phyloP scores from a whole-genome alignment of 208 protist species.

The Naegleria lovaniensis region DNA sequence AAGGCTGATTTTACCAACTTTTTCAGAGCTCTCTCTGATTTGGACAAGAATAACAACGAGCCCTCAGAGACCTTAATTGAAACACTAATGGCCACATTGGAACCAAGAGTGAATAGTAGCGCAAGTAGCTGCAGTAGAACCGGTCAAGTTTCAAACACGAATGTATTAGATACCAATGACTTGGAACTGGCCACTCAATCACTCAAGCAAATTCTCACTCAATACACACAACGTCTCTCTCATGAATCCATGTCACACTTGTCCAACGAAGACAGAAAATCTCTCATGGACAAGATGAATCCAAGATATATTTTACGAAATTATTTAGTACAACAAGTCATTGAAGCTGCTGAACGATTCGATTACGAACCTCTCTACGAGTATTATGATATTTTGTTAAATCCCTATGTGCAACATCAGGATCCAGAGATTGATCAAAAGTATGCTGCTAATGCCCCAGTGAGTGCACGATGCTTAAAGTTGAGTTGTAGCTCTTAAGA shows the following conservation, averaged over 20 bases:
- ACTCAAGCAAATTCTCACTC: not conserved
- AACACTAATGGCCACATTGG: not conserved
- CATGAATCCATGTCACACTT: not conserved
- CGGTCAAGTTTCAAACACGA: not conserved
- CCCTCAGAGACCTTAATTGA: not conserved
- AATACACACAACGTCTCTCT: not conserved
- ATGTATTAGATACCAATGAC: not conserved
- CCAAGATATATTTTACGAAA: constrained; percentile 40
- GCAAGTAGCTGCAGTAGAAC: not conserved
- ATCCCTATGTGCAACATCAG: constrained; percentile 28
- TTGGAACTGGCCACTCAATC: not conserved
- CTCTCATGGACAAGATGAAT: constrained; percentile 32
- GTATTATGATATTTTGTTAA: constrained; percentile 14
- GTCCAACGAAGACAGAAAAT: not conserved
- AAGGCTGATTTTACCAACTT: constrained; percentile 11
- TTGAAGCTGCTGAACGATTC: constrained; percentile 9
- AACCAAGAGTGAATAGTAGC: not conserved
- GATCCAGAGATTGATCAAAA: not conserved
- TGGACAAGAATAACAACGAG: not conserved
- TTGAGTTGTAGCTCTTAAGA: constrained; percentile 4
- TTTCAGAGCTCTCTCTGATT: not conserved
- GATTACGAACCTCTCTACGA: constrained; percentile 27
- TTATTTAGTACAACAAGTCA: constrained; percentile 28
- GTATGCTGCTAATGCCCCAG: not conserved
- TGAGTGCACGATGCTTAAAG: not conserved